Base-by-base conservation (phyloP, 495 filamentous ascomycete species). In the Parathielavia hyrcaniae region DNA sequence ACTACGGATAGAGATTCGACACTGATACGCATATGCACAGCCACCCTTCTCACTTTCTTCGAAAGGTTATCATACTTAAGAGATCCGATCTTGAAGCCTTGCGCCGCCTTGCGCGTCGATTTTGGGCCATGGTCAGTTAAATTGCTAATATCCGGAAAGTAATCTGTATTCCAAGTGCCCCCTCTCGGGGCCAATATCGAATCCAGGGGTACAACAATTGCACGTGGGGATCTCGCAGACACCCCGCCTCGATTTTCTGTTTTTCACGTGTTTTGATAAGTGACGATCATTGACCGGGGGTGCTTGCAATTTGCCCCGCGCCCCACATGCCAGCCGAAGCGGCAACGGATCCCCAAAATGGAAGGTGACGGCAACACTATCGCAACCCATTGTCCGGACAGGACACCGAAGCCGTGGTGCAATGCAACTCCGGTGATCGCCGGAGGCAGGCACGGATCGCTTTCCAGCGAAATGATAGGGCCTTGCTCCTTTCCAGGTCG, bases 221-320 rank as follows among this genome's bases (percentile, higher is more conserved):
- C 49, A 52, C 49, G 49, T 52, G 49, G 49, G 7, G 23, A 17
- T 40, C 12, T n/a, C n/a, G n/a, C n/a, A n/a, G n/a, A n/a, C n/a
- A n/a, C n/a, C n/a, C n/a, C n/a, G n/a, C 12, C 10, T 12, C 0
- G 20, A 45, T 13, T 20, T n/a, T n/a, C n/a, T n/a, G n/a, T n/a
- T n/a, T n/a, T n/a, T 34, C 49, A 52, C 49, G 49, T 52, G 49
- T 40, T 17, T 45, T 35, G 49, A 52, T 52, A 20, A 20, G 39
- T 26, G 49, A 12, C 49, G 19, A 40, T 40, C 49, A 34, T 49
- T 49, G 46, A 32, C 16, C n/a, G 20, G 32, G 48, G 5, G 17
- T 11, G 49, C n/a, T 40, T 38, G 17, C 50, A 53, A 40, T 32
- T 23, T 17, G 50, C 50, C 50, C 50, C 50, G 43, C 50, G 16